Conservation (phyloP, 2,329 filamentous ascomycete genomes). For the Ceratocystis albifundus region DNA sequence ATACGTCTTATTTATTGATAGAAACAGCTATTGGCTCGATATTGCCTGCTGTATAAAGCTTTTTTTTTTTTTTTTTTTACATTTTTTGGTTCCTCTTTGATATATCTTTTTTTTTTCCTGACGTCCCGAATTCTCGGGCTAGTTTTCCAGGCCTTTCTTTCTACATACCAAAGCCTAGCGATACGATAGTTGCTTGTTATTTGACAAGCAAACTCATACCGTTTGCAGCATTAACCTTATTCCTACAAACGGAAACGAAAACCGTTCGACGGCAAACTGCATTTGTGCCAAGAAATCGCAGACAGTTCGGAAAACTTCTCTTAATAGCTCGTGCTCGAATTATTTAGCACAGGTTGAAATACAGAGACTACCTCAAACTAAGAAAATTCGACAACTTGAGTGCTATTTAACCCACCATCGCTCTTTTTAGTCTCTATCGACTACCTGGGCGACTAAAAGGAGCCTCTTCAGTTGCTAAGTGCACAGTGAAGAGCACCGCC, state of each 20-base stretch:
- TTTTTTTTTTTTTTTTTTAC: not conserved
- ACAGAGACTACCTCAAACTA: not conserved
- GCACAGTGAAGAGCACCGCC: conserved; percentile 18
- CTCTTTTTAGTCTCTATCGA: not conserved
- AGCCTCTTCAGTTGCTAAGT: conserved; percentile 19
- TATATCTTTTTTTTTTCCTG: not conserved
- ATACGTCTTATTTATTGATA: not conserved
- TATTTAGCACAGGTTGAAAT: not conserved
- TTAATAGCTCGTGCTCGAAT: not conserved
- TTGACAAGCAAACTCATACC: not conserved
- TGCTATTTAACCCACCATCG: not conserved
- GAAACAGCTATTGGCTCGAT: not conserved
- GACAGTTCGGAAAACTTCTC: not conserved
- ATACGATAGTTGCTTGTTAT: not conserved
- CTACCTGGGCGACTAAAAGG: conserved; percentile 16
- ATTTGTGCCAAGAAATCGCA: not conserved
- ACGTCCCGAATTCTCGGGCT: not conserved
- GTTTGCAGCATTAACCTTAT: not conserved
- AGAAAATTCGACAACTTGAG: not conserved
- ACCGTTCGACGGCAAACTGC: not conserved
- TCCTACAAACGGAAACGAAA: not conserved
- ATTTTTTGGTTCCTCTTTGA: not conserved
- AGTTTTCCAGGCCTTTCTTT: not conserved
- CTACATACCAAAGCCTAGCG: not conserved
- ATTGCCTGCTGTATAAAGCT: not conserved